Base-by-base conservation (phyloP, 1,139 yeast genomes). In the Yamadazyma triangularis region DNA sequence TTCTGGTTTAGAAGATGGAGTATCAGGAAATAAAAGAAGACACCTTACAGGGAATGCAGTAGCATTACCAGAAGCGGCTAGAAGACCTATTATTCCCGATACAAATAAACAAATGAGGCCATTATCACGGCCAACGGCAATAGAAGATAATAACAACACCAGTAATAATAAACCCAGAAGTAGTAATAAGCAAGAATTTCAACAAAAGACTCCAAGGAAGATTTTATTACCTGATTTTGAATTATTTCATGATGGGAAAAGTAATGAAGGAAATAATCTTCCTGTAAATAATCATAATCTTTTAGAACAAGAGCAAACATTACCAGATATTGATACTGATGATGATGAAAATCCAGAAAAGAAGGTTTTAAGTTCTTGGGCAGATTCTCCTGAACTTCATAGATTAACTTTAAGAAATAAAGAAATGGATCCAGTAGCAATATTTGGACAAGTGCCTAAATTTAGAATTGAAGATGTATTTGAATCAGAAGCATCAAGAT, bases 401-500 rank as follows among this genome's bases (percentile, higher is more conserved):
- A 60, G 60, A 32, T 60, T 71, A 24, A 62, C 86, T 26, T 53
- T 68, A 26, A 58, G 65, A 28, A 95, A 85, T 51, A 76, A 73
- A 39, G 55, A 58, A 13, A 60, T 81, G 35, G 82, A 88, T 50
- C 95, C 96, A 0, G 76, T 70, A 33, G 51, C 69, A 4, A 73
- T 88, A 1, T 88, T 89, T 63, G 96, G 96, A 0, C 83, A 85
- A 10, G 72, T 83, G 15, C 82, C 85, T 0, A 77, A 78, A 4
- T 58, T 85, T 35, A 73, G 78, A 28, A 73, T 85, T 52, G 82
- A 75, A 28, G 86, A 79, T 39, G 77, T 86, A 13, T 84, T 86
- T 50, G 72, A 73, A 30, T 56, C 64, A 8, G 64, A 58, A 25
- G 72, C 74, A 8, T 61, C 65, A 4, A 54, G 61, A 31, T 59